Evolutionary conservation across 805 yeast species (phyloP), one percentile per base, ranked within the genome.

Genomic region (Blastobotrys parvus): DNA sequence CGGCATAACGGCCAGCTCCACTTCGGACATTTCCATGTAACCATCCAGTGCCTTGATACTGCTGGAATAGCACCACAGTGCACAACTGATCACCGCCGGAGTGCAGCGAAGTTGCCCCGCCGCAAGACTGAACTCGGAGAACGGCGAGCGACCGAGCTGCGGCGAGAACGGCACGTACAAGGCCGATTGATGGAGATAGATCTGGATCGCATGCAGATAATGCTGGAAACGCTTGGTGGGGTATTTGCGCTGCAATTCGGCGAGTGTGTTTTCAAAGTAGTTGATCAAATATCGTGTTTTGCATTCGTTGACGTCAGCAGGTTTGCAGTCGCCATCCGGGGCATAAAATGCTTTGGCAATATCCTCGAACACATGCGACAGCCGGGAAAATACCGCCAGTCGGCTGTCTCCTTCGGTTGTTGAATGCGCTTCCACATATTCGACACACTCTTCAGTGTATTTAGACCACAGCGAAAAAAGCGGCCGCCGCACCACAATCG

Each of bases 401-500:
- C 72, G 61, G 32, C 58, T 59, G 50, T 68, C 68, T 10, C 56
- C 55, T 2, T 49, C 48, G 11, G 58, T 53, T 5, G 63, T 49
- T 8, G 61, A 58, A 8, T 69, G 53, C 0, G 55, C 51, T 38
- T 72, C 77, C 42, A 82, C 57, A n/a, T 59, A 44, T 1, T 54
- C 47, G 52, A 80, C 80, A 50, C 85, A 78, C 42, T 74, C 78
- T 44, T 79, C 79, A 38, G 82, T 72, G 51, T 73, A 80, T 1
- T 75, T 72, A 35, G 64, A 60, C 62, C 62, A 64, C 30, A 50
- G 44, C 19, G 57, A 75, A 43, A 72, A 74, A 7, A 78, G 67
- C 32, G 78, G 68, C 50, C 92, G 71, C 46, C 89, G 67, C 45
- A 84, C 63, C 45, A 82, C 78, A 42, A 83, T 65, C 19, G 84